Base-by-base conservation (phyloP, 768 basidiomycete species). In the Mycena polygramma region DNA sequence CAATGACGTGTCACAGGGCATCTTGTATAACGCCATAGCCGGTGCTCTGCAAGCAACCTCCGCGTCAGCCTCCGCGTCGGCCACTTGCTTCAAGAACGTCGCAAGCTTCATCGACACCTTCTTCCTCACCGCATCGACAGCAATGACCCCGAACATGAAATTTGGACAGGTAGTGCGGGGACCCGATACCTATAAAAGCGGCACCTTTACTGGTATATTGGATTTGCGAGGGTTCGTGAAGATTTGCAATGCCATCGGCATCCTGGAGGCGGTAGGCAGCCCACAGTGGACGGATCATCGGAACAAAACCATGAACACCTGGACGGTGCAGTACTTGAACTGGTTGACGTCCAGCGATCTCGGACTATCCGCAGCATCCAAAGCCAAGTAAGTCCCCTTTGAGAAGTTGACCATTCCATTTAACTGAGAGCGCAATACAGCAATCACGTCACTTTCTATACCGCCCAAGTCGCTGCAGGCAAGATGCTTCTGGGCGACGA, bases 81-180 rank as follows among this genome's bases (percentile, higher is more conserved):
- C 75, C 7, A 83, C 82, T 74, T 58, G 36, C 49, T 48, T 5
- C 55, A 76, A 80, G 62, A 81, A 80, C 43, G 83, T 81, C 15
- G 81, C 76, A 14, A 66, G 70, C n/a, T 78, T 79, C 66, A 79
- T 88, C 62, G 78, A 87, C 52, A 66, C 81, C 9, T 89, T 86
- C 78, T 90, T 90, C 79, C 73, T 89, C 45, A 63, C 81, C 24
- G 49, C 81, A 3, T 65, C 74, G 7, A 88, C 87, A 5, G 78
- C 74, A 15, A 87, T 89, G 85, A 83, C 85, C 72, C 88, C 88
- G 15, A 87, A 88, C 76, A 79, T 89, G 75, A 82, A 89, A 66
- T 90, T 80, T 71, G 87, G 87, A 0, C 89, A 90, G 76, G 77
- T 87, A 13, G 81, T 88, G 26, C 85, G 89, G 9, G 88, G 89